Evolutionary conservation across 768 basidiomycete species (phyloP).

Genomic region (Lentinula sp.): DNA sequence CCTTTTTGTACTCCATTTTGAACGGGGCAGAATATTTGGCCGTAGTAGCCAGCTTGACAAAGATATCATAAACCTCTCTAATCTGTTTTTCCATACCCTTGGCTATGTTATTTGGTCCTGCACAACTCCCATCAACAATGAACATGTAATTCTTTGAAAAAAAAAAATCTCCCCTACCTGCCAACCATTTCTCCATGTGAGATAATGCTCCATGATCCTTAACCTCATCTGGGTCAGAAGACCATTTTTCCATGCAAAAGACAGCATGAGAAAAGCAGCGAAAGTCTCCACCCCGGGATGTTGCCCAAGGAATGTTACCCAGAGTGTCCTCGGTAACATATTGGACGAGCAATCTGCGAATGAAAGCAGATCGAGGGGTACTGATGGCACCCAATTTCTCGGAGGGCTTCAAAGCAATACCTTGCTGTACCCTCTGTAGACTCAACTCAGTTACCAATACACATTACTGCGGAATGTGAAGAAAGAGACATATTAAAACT

Average conservation of each 20-base stretch:
- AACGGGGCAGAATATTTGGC: background rate
- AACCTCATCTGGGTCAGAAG: background rate
- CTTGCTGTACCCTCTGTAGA: conserved; percentile 65
- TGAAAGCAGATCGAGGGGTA: conserved; percentile 49
- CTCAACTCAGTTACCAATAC: background rate
- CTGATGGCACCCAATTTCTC: conserved; percentile 68
- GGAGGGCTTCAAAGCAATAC: conserved; percentile 46
- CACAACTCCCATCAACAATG: background rate
- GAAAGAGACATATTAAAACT: conserved; percentile 5
- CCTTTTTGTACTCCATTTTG: background rate
- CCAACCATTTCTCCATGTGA: background rate
- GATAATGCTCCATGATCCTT: background rate
- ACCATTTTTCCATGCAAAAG: conserved; percentile 37
- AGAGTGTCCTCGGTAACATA: conserved; percentile 35
- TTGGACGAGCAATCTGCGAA: conserved; percentile 46
- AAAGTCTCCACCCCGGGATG: conserved; percentile 47
- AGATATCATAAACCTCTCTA: background rate
- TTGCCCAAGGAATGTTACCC: conserved; percentile 26
- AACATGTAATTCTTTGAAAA: background rate
- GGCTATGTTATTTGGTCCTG: background rate
- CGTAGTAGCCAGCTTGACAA: background rate
- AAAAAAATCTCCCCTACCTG: background rate
- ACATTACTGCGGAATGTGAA: no score
- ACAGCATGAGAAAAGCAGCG: conserved; percentile 52
- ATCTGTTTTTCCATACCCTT: background rate